Base-by-base conservation (phyloP, 371 early-diverging fungal species). In the Mortierella sp. region DNA sequence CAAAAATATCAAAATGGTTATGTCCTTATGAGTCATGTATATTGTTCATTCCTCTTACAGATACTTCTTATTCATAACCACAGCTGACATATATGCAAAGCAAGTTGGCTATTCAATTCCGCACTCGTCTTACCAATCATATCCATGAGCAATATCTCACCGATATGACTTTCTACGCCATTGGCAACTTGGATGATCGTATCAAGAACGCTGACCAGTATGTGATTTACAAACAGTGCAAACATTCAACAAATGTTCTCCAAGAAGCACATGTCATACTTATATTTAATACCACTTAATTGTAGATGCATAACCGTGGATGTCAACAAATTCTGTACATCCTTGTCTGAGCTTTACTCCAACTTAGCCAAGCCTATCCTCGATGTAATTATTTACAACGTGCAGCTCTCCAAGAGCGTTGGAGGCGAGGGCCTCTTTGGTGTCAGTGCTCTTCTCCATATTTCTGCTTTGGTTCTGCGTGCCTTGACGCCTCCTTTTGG, bases 401-500 rank as follows among this genome's bases (percentile, higher is more conserved):
- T 90, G 32, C 96, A 96, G 85, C 85, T 96, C 40, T 83, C 91
- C 49, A 88, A 92, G 49, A 93, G 90, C 43, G 93, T 96, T 26
- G 96, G 95, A 28, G 88, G 90, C 37, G 91, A 89, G 65, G 93
- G 92, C 35, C 92, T 96, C 8, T 85, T 93, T 56, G 64, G 86
- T 37, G 84, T 89, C 23, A 88, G 89, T 60, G 85, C 95, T 56
- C 86, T 95, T 56, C 88, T 89, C 40, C 92, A 95, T 70, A 75
- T 93, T 60, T 90, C 95, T 0, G 93, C 93, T 2, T 67, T 87
- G 7, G 82, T 93, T 19, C 85, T 96, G 82, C 89, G 96, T 28
- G 89, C 89, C 7, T 86, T 95, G 70, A 94, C 96, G 7, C 97
- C 97, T 7, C 91, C 96, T 0, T 96, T 97, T 72, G 97, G 97